Base-by-base conservation (phyloP, 768 basidiomycete species). In the Collybia sp. region DNA sequence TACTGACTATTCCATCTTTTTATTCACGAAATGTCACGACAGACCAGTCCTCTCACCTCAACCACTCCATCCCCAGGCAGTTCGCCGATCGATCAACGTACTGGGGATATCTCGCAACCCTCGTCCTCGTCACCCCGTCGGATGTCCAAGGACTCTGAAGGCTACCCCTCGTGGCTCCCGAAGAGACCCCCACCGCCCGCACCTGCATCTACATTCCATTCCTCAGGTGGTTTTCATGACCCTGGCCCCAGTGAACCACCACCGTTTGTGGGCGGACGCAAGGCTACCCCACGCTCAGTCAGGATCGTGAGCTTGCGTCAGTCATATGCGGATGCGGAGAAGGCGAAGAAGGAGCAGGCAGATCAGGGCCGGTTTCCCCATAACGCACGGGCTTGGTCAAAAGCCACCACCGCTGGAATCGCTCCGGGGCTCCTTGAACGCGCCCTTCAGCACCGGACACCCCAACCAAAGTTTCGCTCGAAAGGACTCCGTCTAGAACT, bases 81-180 rank as follows among this genome's bases (percentile, higher is more conserved):
- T n/a, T 54, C 50, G 10, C 44, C 39, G 32, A 46, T 40, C 16
- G 52, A 47, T 16, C 31, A 37, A 15, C 35, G 45, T 12, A 8
- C 25, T 25, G 20, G 36, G 32, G 46, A 50, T 20, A 48, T 38
- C n/a, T 58, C 63, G 37, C 59, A 62, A 39, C 66, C 62, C 15
- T 65, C 66, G 8, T 62, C 65, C 2, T 66, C 58, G 20, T 60
- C 64, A 13, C 63, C 58, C 35, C 53, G 57, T 39, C 61, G 61
- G 46, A 61, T 59, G 58, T 69, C 70, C 30, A 63, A 64, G 43
- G 76, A 79, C 54, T 74, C 71, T 13, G 85, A 87, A 53, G 82
- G 82, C 12, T 92, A 92, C 59, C 89, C 89, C 2, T 83, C 85
- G 17, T 92, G 89, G 89, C 80, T 92, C 1, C 89, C 89, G 13